Base-by-base conservation (phyloP, 164 flowering plant species). In the Macadamia integrifolia region DNA sequence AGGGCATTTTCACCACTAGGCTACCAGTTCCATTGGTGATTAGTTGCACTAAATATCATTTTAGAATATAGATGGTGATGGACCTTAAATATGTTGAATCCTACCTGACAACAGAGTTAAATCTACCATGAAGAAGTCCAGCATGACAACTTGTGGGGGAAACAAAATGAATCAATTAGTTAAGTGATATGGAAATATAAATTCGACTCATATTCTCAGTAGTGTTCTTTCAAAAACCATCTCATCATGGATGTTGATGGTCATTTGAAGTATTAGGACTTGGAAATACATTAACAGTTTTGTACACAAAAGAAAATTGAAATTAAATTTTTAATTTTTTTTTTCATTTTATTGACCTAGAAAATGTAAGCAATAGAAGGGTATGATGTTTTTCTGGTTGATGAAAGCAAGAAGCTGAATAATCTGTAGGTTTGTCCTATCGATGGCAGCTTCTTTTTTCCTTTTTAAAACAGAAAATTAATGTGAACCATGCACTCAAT, bases 41-140 rank as follows among this genome's bases (percentile, higher is more conserved):
- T 58, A 1, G 12, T 18, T 50, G 23, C 61, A 53, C 9, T 31
- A 18, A 10, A 7, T 50, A 43, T 5, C 14, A 12, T 50, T 50
- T 50, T 3, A 43, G 48, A 43, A 23, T 5, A 43, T 43, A 43
- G 48, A 43, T 30, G 42, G 35, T 10, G n/a, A 23, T 62, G 9
- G 23, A 3, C 13, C 48, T 9, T 43, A 43, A 5, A 43, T 43
- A 43, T 43, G 48, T 6, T 43, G 48, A 43, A 43, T 6, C 48
- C 48, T 43, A 89, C 98, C 90, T 94, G 98, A 77, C 98, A 91
- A 63, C 98, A 94, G 14, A 94, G 88, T 72, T 94, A 23, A 97
- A 82, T 94, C 98, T 69, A 96, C 98, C 97, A 94, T 88, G 87
- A 94, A 92, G 76, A 94, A 94, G 76, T 94, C 99, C 55, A 92